phyloP scores from a whole-genome alignment of 2,329 filamentous ascomycete genomes.

The Pleoardoris graminearum region DNA sequence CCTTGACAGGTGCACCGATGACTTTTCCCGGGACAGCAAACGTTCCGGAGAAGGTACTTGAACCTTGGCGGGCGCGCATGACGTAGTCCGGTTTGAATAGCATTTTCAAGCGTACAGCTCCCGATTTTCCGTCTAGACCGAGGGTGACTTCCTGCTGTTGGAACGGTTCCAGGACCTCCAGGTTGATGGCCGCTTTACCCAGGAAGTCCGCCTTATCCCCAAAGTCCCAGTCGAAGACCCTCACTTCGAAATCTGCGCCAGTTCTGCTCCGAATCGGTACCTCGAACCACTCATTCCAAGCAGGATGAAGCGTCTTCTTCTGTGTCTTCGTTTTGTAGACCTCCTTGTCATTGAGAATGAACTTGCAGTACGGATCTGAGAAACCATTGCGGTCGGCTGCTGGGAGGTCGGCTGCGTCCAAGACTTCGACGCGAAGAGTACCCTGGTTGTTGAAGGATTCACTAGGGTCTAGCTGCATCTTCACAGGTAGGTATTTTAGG shows the following conservation, averaged over 20 bases:
- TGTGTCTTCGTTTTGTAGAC: constrained; percentile 93
- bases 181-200: constrained; percentile 74
- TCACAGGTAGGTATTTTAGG: constrained; percentile 90
- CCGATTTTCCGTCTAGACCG: constrained; percentile 84
- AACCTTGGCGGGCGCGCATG: constrained; percentile 81
- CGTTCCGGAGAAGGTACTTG: constrained; percentile 88
- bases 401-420: constrained; percentile 85
- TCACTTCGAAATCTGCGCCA: constrained; percentile 77
- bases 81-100: constrained; percentile 94
- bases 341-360: constrained; percentile 84
- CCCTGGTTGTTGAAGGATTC: constrained; percentile 99
- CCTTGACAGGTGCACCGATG: constrained; percentile 94
- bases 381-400: constrained; percentile 94
- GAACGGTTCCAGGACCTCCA: constrained; percentile 84
- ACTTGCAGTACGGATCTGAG: constrained; percentile 96
- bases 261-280: constrained; percentile 80
- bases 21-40: constrained; percentile 87
- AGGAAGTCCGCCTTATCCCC: constrained; percentile 91
- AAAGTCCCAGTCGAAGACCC: constrained; percentile 95
- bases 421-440: constrained; percentile 86
- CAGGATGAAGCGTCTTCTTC: constrained; percentile 94
- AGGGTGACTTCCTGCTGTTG: constrained; percentile 74
- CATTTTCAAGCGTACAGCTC: constrained; percentile 77
- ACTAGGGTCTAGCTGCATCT: constrained; percentile 90
- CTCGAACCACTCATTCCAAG: constrained; percentile 97